Evolutionary conservation across 768 basidiomycete species (phyloP).

Genomic region (Tylopilus felleus): DNA sequence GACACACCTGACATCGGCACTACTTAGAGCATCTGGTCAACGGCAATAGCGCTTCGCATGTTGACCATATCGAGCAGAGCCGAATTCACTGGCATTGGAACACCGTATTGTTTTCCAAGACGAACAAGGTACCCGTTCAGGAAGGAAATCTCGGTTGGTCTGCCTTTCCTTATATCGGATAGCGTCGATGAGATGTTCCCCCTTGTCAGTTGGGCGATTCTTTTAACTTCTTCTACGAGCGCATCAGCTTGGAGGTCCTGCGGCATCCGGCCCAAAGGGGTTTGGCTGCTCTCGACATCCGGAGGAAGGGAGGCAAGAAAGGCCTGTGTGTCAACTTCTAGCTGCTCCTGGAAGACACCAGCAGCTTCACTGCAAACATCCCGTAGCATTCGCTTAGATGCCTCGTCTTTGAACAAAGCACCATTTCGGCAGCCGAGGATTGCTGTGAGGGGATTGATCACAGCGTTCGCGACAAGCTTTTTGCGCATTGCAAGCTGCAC

Average conservation of each 20-base stretch:
- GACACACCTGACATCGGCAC: conserved; percentile 8
- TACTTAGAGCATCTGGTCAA: conserved; percentile 42
- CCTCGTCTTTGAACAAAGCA: conserved; percentile 49
- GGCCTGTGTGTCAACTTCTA: conserved; percentile 37
- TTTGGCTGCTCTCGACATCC: conserved; percentile 20
- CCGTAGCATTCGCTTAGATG: conserved; percentile 43
- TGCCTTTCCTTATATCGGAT: conserved; percentile 59
- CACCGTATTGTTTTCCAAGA: conserved; percentile 53
- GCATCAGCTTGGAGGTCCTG: conserved; percentile 39
- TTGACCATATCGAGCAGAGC: conserved; percentile 57
- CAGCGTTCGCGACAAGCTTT: conserved; percentile 78
- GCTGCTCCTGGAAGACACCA: conserved; percentile 51
- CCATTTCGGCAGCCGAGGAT: conserved; percentile 80
- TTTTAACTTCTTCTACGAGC: conserved; percentile 55
- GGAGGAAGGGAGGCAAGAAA: conserved; percentile 25
- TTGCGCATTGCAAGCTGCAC: conserved; percentile 69
- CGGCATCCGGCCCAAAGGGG: conserved; percentile 42
- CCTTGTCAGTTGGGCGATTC: conserved; percentile 55
- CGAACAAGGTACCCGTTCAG: conserved; percentile 78
- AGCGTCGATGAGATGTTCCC: conserved; percentile 82
- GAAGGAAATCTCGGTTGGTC: conserved; percentile 72
- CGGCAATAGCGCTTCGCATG: conserved; percentile 53
- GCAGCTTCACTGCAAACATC: conserved; percentile 73
- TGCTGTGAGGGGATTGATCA: conserved; percentile 85
- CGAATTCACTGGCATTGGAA: conserved; percentile 56